Evolutionary conservation across 2,329 filamentous ascomycete species (phyloP).

Genomic region (Penicillium capsulatum): DNA sequence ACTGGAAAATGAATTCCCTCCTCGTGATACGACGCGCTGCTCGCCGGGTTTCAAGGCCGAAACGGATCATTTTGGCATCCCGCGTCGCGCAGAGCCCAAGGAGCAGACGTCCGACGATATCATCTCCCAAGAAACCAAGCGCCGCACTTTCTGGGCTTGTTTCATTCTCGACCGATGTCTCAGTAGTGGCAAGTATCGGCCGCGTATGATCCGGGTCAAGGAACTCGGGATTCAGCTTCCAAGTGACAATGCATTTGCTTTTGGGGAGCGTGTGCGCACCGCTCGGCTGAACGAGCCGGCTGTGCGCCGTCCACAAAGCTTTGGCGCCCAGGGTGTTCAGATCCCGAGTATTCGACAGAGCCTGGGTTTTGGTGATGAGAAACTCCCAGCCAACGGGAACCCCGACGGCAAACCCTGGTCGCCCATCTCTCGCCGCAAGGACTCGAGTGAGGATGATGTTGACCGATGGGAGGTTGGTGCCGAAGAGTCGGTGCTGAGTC

Average conservation of each 20-base stretch:
- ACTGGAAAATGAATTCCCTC: constrained; percentile 46
- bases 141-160: constrained; percentile 57
- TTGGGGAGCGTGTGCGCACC: constrained; percentile 53
- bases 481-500: constrained; percentile 52
- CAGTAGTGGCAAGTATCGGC: constrained; percentile 53
- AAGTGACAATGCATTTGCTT: constrained; percentile 54
- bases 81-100: constrained; percentile 32
- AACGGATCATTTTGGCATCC: constrained; percentile 37
- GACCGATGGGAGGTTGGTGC: constrained; percentile 52
- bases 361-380: constrained; percentile 37
- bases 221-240: constrained; percentile 54
- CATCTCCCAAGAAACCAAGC: constrained; percentile 51
- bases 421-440: constrained; percentile 36
- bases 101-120: constrained; percentile 45
- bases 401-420: constrained; percentile 39
- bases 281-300: constrained; percentile 46
- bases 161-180: constrained; percentile 55
- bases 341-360: constrained; percentile 43
- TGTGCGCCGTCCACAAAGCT: constrained; percentile 36
- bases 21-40: constrained; percentile 39
- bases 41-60: constrained; percentile 38
- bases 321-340: constrained; percentile 41
- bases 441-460: constrained; percentile 42
- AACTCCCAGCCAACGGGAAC: constrained; percentile 32
- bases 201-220: constrained; percentile 49